Conservation (phyloP, 2,329 filamentous ascomycete genomes). For the Fusarium odoratissimum region DNA sequence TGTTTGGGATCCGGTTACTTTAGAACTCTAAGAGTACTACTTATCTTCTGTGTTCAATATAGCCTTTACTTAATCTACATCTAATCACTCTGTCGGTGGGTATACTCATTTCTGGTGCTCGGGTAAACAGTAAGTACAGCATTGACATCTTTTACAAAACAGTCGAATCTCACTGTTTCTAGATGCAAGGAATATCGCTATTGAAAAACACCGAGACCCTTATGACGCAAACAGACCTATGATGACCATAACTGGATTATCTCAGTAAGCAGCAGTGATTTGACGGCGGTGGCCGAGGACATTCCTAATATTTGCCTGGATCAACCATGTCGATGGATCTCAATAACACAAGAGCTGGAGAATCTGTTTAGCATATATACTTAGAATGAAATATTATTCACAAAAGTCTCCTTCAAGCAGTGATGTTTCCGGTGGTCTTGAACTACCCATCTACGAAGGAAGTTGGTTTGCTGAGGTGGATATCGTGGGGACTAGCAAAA, state of each 20-base stretch:
- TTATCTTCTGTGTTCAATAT: fast-evolving
- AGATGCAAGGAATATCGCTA: fast-evolving
- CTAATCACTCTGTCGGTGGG: fast-evolving
- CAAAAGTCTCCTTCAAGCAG: constrained; percentile 45
- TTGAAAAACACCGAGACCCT: fast-evolving
- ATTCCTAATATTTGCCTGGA: fast-evolving
- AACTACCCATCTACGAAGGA: no score
- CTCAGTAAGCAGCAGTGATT: background rate
- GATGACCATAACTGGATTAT: no score
- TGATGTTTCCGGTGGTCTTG: constrained; percentile 64
- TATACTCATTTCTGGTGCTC: fast-evolving
- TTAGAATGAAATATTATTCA: background rate
- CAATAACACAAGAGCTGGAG: no score
- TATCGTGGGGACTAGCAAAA: background rate
- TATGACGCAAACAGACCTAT: fast-evolving
- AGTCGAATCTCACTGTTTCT: fast-evolving
- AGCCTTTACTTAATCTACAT: fast-evolving
- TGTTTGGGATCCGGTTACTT: fast-evolving
- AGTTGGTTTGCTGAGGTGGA: background rate
- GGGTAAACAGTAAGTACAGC: background rate
- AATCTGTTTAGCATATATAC: no score
- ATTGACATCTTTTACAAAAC: background rate
- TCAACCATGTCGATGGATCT: background rate
- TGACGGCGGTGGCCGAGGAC: background rate
- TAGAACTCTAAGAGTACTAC: fast-evolving